phyloP scores from a whole-genome alignment of 371 early-diverging fungal genomes.

The Zopfochytrium polystomum region DNA sequence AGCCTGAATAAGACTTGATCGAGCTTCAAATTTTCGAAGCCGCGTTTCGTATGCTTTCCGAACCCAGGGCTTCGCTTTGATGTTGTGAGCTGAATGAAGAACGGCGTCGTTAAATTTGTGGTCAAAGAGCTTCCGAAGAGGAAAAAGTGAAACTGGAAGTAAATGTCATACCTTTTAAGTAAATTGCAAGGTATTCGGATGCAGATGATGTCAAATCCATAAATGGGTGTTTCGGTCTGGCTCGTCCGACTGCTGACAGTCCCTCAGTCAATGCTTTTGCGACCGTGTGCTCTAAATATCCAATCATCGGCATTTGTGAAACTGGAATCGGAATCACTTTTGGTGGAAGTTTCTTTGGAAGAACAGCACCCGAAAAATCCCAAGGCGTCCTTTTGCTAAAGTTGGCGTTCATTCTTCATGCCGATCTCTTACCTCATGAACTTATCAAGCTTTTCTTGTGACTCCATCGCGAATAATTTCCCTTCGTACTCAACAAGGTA shows the following conservation, averaged over 20 bases:
- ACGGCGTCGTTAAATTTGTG: background rate
- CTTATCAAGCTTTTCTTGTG: constrained; percentile 27
- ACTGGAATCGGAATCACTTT: constrained; percentile 34
- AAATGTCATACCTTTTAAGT: constrained; percentile 42
- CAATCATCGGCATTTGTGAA: constrained; percentile 39
- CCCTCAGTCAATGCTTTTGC: constrained; percentile 38
- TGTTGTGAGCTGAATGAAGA: constrained; percentile 40
- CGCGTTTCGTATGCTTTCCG: constrained; percentile 27
- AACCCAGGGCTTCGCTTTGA: constrained; percentile 39
- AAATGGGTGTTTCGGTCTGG: constrained; percentile 49
- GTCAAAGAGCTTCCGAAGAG: background rate
- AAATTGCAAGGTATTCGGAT: constrained; percentile 43
- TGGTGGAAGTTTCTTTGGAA: constrained; percentile 51
- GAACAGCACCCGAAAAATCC: constrained; percentile 30
- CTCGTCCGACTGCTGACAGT: constrained; percentile 36
- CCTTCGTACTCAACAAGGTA: constrained; percentile 43
- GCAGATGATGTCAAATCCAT: constrained; percentile 40
- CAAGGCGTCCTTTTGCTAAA: constrained; percentile 39
- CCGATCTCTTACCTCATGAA: constrained; percentile 41
- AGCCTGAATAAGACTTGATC: constrained; percentile 37
- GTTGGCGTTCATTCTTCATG: background rate
- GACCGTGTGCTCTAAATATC: constrained; percentile 50
- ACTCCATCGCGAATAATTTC: constrained; percentile 42
- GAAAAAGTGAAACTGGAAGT: background rate
- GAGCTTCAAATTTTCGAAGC: constrained; percentile 33